These are phyloP conservation scores for Tritrichomonas musculus DNA, from an alignment of 208 protist species.

Conservation along the genomic window DNA sequence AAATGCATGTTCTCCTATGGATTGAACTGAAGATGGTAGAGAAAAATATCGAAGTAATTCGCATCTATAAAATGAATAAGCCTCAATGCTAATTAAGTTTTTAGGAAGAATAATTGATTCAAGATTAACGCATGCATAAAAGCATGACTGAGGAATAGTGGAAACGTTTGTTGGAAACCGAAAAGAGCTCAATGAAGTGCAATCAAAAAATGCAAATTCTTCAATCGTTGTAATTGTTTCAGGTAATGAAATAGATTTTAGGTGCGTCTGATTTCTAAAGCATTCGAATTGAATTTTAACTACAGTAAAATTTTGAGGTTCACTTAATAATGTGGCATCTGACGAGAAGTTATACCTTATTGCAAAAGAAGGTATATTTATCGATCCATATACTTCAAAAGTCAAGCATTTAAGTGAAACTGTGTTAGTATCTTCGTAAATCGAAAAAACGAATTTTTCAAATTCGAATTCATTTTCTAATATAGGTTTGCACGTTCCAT, in stretches of 20 bases:
- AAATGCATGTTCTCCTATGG: too few relatives aligned
- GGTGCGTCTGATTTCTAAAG: background rate
- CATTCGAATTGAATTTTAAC: background rate
- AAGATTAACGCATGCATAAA: background rate
- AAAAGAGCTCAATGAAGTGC: background rate
- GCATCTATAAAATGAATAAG: background rate
- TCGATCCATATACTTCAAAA: too few relatives aligned
- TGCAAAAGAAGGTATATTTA: too few relatives aligned
- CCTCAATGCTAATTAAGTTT: background rate
- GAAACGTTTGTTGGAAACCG: background rate
- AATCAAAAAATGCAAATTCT: background rate
- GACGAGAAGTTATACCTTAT: too few relatives aligned
- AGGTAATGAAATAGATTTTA: background rate
- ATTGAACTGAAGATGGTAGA: too few relatives aligned
- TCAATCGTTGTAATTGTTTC: background rate
- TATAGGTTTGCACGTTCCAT: too few relatives aligned
- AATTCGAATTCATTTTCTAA: too few relatives aligned
- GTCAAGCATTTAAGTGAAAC: too few relatives aligned
- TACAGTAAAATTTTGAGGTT: background rate
- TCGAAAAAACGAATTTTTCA: too few relatives aligned
- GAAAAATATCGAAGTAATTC: too few relatives aligned
- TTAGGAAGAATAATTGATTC: background rate
- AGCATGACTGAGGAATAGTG: background rate
- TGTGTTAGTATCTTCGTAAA: too few relatives aligned
- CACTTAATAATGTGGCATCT: too few relatives aligned